Evolutionary conservation across 169 alveolate genomes (phyloP).

Genomic region (Babesia sp.): DNA sequence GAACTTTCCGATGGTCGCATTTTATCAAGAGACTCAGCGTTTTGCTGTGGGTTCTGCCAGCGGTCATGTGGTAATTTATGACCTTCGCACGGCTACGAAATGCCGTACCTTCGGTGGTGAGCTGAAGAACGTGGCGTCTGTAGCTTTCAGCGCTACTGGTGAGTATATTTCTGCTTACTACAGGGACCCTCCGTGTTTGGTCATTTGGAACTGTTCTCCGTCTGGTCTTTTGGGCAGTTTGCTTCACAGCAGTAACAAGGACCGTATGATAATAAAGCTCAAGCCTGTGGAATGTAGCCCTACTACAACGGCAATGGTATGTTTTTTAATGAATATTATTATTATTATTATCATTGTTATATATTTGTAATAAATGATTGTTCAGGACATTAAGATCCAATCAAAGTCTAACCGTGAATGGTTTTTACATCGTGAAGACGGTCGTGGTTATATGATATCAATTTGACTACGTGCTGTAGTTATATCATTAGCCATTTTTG

Average conservation of each 20-base stretch:
- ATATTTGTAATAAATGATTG: not conserved
- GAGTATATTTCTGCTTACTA: constrained; percentile 63
- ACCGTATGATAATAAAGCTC: constrained; percentile 36
- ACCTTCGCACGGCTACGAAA: constrained; percentile 77
- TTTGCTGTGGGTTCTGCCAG: constrained; percentile 73
- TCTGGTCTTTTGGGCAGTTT: constrained; percentile 58
- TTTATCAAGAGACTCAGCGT: constrained; percentile 77
- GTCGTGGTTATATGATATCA: constrained; percentile 74
- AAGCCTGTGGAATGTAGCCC: constrained; percentile 30
- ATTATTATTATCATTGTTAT: not conserved
- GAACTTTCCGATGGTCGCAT: constrained; percentile 75
- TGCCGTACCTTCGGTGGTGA: constrained; percentile 70
- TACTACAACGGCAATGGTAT: constrained; percentile 26
- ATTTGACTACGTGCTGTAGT: constrained; percentile 20
- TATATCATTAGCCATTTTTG: constrained; percentile 53
- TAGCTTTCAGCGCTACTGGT: constrained; percentile 63
- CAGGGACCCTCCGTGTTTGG: constrained; percentile 52
- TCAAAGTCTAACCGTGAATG: constrained; percentile 74
- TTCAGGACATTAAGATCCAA: constrained; percentile 70
- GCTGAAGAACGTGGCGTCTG: constrained; percentile 35
- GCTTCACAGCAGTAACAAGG: constrained; percentile 49
- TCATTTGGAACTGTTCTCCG: constrained; percentile 68
- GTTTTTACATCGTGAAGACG: constrained; percentile 76
- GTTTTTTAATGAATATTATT: not conserved
- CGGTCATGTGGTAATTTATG: constrained; percentile 73